A percentile compares a stretch with the other conserved stretches of the same genome.
phyloP scores from a whole-genome alignment of 2,329 filamentous ascomycete species.

The Phoma sp. region DNA sequence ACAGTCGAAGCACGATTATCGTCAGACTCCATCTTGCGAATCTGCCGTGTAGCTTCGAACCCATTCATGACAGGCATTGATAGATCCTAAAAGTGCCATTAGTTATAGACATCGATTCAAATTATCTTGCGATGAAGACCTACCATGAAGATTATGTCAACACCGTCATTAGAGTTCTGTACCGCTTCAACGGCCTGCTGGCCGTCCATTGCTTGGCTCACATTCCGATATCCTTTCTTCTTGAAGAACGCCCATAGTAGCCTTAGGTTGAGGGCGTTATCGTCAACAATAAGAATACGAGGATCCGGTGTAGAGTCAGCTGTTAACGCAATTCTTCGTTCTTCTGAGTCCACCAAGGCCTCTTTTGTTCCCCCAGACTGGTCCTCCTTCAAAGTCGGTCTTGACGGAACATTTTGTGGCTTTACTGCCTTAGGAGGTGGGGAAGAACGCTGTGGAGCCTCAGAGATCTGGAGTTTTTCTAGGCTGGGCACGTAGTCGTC shows the following conservation, averaged over 20 bases:
- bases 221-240: slow-evolving; percentile 12
- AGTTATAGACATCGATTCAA: background rate
- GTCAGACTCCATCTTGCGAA: slow-evolving; percentile 25
- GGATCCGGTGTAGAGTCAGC: background rate
- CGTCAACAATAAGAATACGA: slow-evolving; percentile 41
- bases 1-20: background rate
- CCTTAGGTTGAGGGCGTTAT: slow-evolving; percentile 44
- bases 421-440: background rate
- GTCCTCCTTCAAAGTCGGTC: too few relatives aligned
- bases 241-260: slow-evolving; percentile 31
- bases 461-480: background rate
- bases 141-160: slow-evolving; percentile 35
- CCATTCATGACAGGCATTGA: slow-evolving; percentile 42
- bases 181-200: slow-evolving; percentile 28
- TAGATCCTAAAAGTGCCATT: slow-evolving; percentile 16
- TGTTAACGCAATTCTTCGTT: too few relatives aligned
- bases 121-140: background rate
- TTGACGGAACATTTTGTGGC: too few relatives aligned
- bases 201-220: slow-evolving; percentile 12
- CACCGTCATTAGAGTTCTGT: slow-evolving; percentile 19
- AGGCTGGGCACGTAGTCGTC: background rate
- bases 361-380: too few relatives aligned
- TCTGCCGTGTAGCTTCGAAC: slow-evolving; percentile 31
- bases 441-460: background rate
- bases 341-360: too few relatives aligned